Percentiles rank a stretch among this genome's conserved stretches.
Evolutionary conservation across 768 basidiomycete species (phyloP).

Genomic region (Tricholoma terreum): DNA sequence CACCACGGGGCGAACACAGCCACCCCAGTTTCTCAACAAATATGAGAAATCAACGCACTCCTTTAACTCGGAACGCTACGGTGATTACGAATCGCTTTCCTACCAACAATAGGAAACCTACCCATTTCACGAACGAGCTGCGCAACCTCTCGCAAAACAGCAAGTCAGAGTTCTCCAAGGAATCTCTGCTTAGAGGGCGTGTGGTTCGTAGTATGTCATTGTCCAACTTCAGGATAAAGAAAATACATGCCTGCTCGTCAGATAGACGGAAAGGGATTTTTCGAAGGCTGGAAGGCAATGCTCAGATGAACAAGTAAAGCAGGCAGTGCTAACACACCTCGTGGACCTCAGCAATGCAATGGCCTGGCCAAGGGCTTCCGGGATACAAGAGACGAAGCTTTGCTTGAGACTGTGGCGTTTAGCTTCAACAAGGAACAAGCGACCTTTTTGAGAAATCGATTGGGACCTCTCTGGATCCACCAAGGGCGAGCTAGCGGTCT

Average conservation of each 20-base stretch:
- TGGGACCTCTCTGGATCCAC: conserved; percentile 22
- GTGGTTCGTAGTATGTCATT: conserved; percentile 24
- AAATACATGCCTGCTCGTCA: conserved; percentile 29
- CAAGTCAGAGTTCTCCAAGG: conserved; percentile 15
- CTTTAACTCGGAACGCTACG: no score
- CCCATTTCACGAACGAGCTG: conserved; percentile 25
- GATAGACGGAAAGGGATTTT: conserved; percentile 33
- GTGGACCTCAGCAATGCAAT: conserved; percentile 25
- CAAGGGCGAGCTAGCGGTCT: conserved; percentile 24
- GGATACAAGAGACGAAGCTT: conserved; percentile 19
- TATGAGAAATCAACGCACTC: no score
- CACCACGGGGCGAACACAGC: no score
- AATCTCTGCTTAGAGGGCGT: conserved; percentile 19
- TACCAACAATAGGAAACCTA: no score
- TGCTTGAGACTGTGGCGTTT: conserved; percentile 20
- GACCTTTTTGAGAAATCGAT: conserved; percentile 18
- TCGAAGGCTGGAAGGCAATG: conserved; percentile 19
- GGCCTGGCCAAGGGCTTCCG: conserved; percentile 29
- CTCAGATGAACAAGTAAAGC: conserved; percentile 15
- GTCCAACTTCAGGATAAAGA: conserved; percentile 27
- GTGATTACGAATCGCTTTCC: no score
- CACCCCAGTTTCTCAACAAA: no score
- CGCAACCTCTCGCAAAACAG: conserved; percentile 21
- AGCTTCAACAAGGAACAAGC: conserved; percentile 25
- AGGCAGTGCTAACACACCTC: conserved; percentile 19